Evolutionary conservation across 2,329 filamentous ascomycete species (phyloP).

Genomic region (Aspergillus luchuensis): DNA sequence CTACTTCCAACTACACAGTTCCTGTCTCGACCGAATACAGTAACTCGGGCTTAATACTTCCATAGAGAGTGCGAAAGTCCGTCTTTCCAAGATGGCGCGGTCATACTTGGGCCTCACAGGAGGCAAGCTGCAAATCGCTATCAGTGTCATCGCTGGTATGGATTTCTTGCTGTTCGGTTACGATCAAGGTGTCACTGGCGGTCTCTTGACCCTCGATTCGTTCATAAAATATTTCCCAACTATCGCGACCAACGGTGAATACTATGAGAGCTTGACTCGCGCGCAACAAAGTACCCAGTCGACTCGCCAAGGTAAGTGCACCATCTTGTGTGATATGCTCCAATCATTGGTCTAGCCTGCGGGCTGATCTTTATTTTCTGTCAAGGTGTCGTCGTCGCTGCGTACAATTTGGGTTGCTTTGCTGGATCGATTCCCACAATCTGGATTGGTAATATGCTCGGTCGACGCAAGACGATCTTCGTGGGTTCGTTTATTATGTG

Average conservation of each 20-base stretch:
- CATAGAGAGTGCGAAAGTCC: background rate
- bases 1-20: background rate
- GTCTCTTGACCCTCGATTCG: constrained; percentile 45
- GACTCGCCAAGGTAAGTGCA: constrained; percentile 37
- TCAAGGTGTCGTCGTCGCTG: constrained; percentile 44
- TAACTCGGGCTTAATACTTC: background rate
- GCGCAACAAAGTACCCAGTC: constrained; percentile 31
- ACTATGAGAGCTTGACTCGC: constrained; percentile 18
- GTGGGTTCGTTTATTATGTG: constrained; percentile 53
- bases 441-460: constrained; percentile 54
- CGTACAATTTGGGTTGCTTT: constrained; percentile 55
- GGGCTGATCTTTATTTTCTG: background rate
- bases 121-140: constrained; percentile 44
- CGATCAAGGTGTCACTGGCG: constrained; percentile 49
- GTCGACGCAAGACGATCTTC: constrained; percentile 55
- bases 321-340: background rate
- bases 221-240: constrained; percentile 47
- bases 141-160: constrained; percentile 48
- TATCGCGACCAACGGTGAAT: constrained; percentile 35
- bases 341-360: background rate
- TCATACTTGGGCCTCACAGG: constrained; percentile 46
- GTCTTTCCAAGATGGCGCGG: constrained; percentile 24
- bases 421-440: constrained; percentile 54
- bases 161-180: constrained; percentile 44
- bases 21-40: background rate